Evolutionary conservation across 2,329 filamentous ascomycete genomes (phyloP), one percentile per base, ranked within the genome.

Genomic region (Aspergillus neotritici): DNA sequence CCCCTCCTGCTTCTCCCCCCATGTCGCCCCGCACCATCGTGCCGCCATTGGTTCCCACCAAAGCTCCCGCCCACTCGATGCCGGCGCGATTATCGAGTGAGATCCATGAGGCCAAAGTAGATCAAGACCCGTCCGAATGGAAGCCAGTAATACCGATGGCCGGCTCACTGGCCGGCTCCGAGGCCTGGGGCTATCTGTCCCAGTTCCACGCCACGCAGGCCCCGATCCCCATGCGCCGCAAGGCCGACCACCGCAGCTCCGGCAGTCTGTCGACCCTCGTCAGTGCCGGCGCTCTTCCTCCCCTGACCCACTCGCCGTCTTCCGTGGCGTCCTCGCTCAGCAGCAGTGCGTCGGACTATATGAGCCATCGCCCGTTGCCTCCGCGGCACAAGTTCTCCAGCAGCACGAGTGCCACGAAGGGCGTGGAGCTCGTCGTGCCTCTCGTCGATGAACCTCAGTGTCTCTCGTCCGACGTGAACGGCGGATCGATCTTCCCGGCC

Each of bases 111-210:
- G 53, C 52, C 61, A 66, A 62, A 41, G 57, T 68, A 51, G 70
- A 73, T 71, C 66, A 70, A 48, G 70, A 73, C 57, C 70, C 70
- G 40, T 69, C 69, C 38, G 70, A 73, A 62, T 73, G 71, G 71
- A 73, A 73, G 61, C 70, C 70, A 15, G 65, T 69, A 57, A 63
- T 68, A 69, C 46, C 44, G 30, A 50, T 43, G 43, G 50, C 47
- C 25, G 50, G 40, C 33, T 46, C 55, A 6, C 48, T 60, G 43
- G 54, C 58, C 6, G 56, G 59, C 16, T 70, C 63, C 40, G 69
- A 72, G 30, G 70, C 70, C 16, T 72, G 66, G 60, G 54, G 57
- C 30, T 73, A 70, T 45, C 60, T 73, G 21, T 67, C 67, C 29
- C 63, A 65, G 38, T 73, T 73, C 56, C 68, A 73, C 52, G 49